These are phyloP conservation scores for Neofusicoccum ribis DNA, from an alignment of 2,329 filamentous ascomycete genomes.

Conservation along the genomic window DNA sequence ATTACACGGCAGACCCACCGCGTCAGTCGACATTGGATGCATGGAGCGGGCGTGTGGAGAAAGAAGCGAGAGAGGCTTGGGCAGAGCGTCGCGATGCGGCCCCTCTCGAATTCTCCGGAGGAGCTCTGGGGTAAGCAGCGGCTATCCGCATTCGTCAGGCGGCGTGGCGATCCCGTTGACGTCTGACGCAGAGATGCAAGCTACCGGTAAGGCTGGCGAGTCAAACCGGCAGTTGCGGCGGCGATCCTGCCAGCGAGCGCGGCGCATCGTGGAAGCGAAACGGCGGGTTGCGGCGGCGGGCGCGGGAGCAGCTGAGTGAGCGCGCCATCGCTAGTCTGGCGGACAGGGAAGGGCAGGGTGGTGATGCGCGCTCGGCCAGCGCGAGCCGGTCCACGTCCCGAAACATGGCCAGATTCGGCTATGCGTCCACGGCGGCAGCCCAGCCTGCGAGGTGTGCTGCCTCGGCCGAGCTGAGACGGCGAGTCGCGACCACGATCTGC, in stretches of 20 bases:
- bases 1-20: slow-evolving; percentile 1
- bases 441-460: neutral
- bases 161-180: neutral
- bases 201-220: neutral
- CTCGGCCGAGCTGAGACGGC: slow-evolving; percentile 15
- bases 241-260: neutral
- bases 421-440: neutral
- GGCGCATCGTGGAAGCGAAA: neutral
- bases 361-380: neutral
- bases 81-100: neutral
- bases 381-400: neutral
- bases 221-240: neutral
- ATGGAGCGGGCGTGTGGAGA: neutral
- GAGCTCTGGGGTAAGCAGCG: neutral
- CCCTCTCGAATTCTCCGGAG: slow-evolving; percentile 18
- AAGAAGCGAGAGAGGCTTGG: neutral
- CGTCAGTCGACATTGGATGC: neutral
- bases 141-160: neutral
- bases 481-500: neutral
- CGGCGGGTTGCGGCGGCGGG: neutral
- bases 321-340: neutral
- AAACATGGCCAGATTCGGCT: neutral
- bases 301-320: slow-evolving; percentile 10
- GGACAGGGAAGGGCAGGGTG: neutral
- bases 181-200: neutral